Evolutionary conservation across 2,329 filamentous ascomycete genomes (phyloP).

Genomic region (Tricladium varicosporioides): DNA sequence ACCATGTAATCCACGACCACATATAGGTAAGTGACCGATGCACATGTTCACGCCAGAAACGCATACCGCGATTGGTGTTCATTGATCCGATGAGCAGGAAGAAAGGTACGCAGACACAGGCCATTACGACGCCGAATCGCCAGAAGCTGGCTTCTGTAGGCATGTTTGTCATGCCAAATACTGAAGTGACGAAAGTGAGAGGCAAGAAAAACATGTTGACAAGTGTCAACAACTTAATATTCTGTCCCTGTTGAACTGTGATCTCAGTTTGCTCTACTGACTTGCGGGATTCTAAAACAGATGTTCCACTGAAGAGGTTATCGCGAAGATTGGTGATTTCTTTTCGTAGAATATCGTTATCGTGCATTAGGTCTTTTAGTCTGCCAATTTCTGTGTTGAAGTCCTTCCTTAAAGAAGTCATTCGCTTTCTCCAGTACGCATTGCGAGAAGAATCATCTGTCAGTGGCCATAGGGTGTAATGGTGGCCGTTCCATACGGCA

Average conservation of each 20-base stretch:
- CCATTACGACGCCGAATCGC: constrained; percentile 40
- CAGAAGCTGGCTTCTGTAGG: constrained; percentile 42
- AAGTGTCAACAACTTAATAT: constrained; percentile 58
- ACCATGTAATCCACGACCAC: neutral
- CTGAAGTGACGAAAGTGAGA: constrained; percentile 58
- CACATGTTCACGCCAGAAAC: constrained; percentile 28
- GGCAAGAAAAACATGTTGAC: constrained; percentile 62
- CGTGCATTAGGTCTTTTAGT: constrained; percentile 19
- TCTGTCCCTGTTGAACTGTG: constrained; percentile 56
- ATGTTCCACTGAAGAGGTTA: constrained; percentile 62
- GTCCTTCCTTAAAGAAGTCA: constrained; percentile 47
- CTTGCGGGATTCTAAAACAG: constrained; percentile 58
- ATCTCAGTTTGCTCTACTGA: constrained; percentile 54
- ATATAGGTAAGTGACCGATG: constrained; percentile 12
- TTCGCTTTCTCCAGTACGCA: constrained; percentile 46
- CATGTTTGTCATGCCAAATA: constrained; percentile 54
- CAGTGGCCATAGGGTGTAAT: constrained; percentile 55
- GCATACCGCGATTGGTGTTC: constrained; percentile 38
- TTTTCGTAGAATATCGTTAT: constrained; percentile 51
- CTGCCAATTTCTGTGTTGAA: constrained; percentile 44
- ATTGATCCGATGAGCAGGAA: constrained; percentile 46
- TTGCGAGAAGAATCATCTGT: constrained; percentile 44
- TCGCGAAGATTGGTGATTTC: constrained; percentile 58
- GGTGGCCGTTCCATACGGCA: constrained; percentile 55
- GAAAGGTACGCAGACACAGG: constrained; percentile 46